phyloP scores from a whole-genome alignment of 345 rosid genomes.

The Hirschfeldia incana region DNA sequence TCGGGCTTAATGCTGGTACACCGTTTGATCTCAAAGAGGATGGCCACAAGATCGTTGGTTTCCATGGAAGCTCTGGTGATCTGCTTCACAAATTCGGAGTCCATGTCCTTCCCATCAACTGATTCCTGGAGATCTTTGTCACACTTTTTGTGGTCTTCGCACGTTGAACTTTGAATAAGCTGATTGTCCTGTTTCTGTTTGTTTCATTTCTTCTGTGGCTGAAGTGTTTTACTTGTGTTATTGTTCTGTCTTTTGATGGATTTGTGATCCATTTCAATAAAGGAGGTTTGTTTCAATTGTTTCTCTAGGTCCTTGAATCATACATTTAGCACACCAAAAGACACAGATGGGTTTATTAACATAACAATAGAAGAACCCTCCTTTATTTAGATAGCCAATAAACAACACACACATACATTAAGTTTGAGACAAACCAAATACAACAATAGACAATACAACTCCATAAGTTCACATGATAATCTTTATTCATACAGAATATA shows the following conservation, averaged over 20 bases:
- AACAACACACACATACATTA: background rate
- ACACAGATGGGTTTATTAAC: background rate
- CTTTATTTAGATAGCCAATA: conserved; percentile 22
- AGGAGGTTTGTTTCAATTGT: background rate
- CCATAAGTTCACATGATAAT: background rate
- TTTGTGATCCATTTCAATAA: conserved; percentile 2
- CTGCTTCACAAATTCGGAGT: conserved; percentile 34
- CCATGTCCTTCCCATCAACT: conserved; percentile 31
- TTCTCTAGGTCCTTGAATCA: background rate
- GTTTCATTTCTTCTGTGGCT: background rate
- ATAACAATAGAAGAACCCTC: background rate
- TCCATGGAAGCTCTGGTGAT: conserved; percentile 33
- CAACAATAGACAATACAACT: conserved; percentile 24
- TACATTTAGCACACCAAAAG: background rate
- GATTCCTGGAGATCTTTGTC: background rate
- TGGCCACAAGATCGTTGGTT: conserved; percentile 32
- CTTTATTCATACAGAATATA: conserved; percentile 21
- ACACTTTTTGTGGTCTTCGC: background rate
- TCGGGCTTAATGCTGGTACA: conserved; percentile 26
- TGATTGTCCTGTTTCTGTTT: background rate
- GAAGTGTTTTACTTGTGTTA: background rate
- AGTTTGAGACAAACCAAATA: background rate
- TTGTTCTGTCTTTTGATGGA: background rate
- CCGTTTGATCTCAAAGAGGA: conserved; percentile 5
- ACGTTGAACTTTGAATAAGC: background rate